Evolutionary conservation across 805 yeast species (phyloP).

Genomic region (Saturnispora hagleri): DNA sequence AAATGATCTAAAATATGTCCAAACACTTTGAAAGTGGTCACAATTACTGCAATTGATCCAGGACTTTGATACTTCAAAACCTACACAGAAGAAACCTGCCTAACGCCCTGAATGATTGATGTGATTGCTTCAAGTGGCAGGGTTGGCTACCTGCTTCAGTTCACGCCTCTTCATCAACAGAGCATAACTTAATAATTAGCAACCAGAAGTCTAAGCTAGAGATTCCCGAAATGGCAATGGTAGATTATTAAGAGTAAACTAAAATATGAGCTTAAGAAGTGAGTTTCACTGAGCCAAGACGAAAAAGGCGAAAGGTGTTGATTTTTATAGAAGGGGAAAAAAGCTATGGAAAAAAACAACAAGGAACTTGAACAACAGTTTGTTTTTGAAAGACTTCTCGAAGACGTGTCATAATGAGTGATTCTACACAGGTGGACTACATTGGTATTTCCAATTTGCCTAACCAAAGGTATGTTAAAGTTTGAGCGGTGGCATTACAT

Average conservation of each 20-base stretch:
- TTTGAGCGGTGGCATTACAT: neutral
- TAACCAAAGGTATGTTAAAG: slow-evolving; percentile 51
- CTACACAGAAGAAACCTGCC: too few relatives aligned
- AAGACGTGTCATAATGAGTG: slow-evolving; percentile 16
- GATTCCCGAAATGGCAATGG: neutral
- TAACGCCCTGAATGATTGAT: too few relatives aligned
- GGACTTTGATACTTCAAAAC: too few relatives aligned
- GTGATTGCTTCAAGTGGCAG: too few relatives aligned
- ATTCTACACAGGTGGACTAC: slow-evolving; percentile 33
- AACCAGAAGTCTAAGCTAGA: too few relatives aligned
- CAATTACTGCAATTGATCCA: neutral
- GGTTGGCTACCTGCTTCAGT: too few relatives aligned
- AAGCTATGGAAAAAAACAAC: neutral
- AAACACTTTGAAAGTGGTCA: neutral
- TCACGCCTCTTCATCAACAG: too few relatives aligned
- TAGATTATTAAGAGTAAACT: neutral
- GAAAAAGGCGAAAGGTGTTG: neutral
- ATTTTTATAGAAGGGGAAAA: neutral
- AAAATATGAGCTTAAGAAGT: neutral
- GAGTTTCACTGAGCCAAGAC: neutral
- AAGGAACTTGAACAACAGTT: neutral
- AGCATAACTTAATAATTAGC: neutral
- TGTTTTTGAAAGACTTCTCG: neutral
- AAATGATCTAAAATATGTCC: too few relatives aligned
- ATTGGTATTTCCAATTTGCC: slow-evolving; percentile 69